These are phyloP conservation scores for Skeletonema menzelii DNA, from an alignment of 108 stramenopile genomes.

Conservation along the genomic window DNA sequence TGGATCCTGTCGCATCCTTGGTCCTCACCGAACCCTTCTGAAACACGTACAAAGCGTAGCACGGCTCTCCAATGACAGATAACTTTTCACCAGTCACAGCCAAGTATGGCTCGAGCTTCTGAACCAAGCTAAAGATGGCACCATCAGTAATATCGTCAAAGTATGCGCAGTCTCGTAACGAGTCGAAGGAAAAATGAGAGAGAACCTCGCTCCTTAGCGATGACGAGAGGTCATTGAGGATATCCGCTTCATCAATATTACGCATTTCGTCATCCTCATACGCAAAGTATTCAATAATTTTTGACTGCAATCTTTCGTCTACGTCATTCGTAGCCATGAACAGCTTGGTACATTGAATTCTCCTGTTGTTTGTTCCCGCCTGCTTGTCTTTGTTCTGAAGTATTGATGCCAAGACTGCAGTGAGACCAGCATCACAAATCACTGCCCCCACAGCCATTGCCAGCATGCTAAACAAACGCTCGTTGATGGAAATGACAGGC, in stretches of 20 bases:
- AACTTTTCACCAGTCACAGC: slow-evolving; percentile 49
- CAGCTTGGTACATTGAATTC: slow-evolving; percentile 49
- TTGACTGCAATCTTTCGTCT: slow-evolving; percentile 1
- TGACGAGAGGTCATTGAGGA: slow-evolving; percentile 37
- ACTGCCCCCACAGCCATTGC: slow-evolving; percentile 63
- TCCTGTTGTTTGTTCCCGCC: slow-evolving; percentile 45
- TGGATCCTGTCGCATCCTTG: slow-evolving; percentile 13
- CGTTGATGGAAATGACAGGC: slow-evolving; percentile 38
- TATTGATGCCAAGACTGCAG: slow-evolving; percentile 55
- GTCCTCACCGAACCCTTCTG: slow-evolving; percentile 36
- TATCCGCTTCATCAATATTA: slow-evolving; percentile 43
- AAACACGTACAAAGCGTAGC: slow-evolving; percentile 34
- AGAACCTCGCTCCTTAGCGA: slow-evolving; percentile 38
- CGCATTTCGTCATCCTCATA: slow-evolving; percentile 48
- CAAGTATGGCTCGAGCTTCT: slow-evolving; percentile 36
- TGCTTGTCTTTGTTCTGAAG: slow-evolving; percentile 54
- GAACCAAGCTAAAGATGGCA: slow-evolving; percentile 35
- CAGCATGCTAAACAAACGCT: slow-evolving; percentile 55
- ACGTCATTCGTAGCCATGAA: slow-evolving; percentile 41
- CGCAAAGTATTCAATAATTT: slow-evolving; percentile 43
- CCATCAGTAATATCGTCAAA: slow-evolving; percentile 42
- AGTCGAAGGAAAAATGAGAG: slow-evolving; percentile 38
- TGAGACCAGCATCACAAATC: slow-evolving; percentile 65
- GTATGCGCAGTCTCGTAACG: slow-evolving; percentile 37
- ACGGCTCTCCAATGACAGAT: slow-evolving; percentile 43